Base-by-base conservation (phyloP, 1,284 basidiomycete genomes). In the Malassezia pachydermatis region DNA sequence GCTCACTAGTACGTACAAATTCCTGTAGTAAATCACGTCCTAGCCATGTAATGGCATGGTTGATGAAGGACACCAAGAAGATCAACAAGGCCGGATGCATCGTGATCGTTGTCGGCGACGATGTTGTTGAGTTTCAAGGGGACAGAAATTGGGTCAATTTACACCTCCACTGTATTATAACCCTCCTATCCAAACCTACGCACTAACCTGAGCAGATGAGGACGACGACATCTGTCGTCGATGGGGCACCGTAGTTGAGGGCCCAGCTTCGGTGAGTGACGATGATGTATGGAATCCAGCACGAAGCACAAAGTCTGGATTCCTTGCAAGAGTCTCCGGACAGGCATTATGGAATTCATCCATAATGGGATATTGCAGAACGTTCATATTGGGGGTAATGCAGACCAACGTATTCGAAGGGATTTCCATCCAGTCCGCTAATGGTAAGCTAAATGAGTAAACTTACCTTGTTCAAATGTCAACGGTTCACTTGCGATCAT, bases 371-470 rank as follows among this genome's bases (percentile, higher is more conserved):
- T 90, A 84, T 72, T 92, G 87, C 19, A 96, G 76, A 23, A 95
- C 75, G 68, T 96, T 95, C 86, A 78, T 77, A 75, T 77, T 66
- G 1, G 70, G 66, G 9, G 73, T 74, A 23, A 74, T 61, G 30
- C 65, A 63, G 20, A 88, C 81, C 81, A 94, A 84, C 58, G 86
- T 84, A 71, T 95, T 94, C 9, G 57, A 92, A 78, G 83, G 84
- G 63, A 95, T 88, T 73, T 94, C 88, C 86, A 92, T 90, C 86
- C 86, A 88, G 69, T 88, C 86, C 38, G 86, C 86, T 84, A 57
- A n/a, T 11, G 5, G 28, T 32, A 20, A 41, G 30, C 35, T 3
- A 11, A 20, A 76, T n/a, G 40, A 36, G 24, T 2, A 22, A 25
- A 33, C 55, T 36, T 62, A 84, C 84, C 85, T 77, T 87, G 81